Evolutionary conservation across 345 rosid genomes (phyloP).

Genomic region (Hevea brasiliensis): DNA sequence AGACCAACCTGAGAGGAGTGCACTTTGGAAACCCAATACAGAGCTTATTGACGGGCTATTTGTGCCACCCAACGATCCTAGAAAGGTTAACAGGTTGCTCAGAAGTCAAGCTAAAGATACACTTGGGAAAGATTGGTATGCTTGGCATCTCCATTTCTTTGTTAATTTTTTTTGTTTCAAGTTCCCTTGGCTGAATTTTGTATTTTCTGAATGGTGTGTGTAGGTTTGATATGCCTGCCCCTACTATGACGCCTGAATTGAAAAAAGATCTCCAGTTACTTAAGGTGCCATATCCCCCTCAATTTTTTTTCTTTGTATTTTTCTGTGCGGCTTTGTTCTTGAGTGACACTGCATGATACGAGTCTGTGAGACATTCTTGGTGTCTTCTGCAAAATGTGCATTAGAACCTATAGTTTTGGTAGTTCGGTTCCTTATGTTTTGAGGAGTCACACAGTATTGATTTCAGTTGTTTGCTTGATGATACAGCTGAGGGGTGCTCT

Average conservation of each 20-base stretch:
- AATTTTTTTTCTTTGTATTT: not conserved
- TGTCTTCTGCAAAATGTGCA: not conserved
- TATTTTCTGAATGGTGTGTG: not conserved
- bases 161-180: not conserved
- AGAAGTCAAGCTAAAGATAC: constrained; percentile 74
- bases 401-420: not conserved
- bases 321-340: not conserved
- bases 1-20: constrained; percentile 28
- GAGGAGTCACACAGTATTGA: not conserved
- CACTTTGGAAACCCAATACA: constrained; percentile 58
- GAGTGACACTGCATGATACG: not conserved
- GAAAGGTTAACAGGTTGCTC: constrained; percentile 59
- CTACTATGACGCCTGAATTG: constrained; percentile 76
- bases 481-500: constrained; percentile 70
- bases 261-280: constrained; percentile 86
- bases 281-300: constrained; percentile 48
- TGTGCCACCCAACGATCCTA: constrained; percentile 72
- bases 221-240: constrained; percentile 98
- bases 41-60: constrained; percentile 83
- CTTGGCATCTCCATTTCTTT: not conserved
- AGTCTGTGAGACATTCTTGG: not conserved
- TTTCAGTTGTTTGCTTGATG: constrained; percentile 2
- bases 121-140: constrained; percentile 65
- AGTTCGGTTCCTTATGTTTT: not conserved
- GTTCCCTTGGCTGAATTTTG: not conserved